Percentiles rank a stretch among this genome's conserved stretches.
These are phyloP conservation scores for Coemansia sp. DNA, from an alignment of 192 early-diverging fungal genomes.

Conservation along the genomic window DNA sequence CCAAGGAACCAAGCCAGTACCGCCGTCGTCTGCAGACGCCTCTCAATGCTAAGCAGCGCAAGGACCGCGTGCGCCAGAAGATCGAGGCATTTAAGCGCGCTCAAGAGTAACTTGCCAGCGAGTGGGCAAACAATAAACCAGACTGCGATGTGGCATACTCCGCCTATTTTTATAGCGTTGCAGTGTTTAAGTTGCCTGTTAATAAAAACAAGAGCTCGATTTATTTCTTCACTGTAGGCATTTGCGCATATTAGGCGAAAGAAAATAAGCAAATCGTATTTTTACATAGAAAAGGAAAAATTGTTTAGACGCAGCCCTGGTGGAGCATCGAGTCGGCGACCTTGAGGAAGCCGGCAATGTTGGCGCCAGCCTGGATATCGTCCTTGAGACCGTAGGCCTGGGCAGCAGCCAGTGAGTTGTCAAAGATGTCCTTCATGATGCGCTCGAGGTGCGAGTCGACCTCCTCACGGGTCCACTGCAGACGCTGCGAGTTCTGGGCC, in stretches of 20 bases:
- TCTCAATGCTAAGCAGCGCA: slow-evolving; percentile 89
- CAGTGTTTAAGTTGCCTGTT: slow-evolving; percentile 44
- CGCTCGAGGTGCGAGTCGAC: slow-evolving; percentile 54
- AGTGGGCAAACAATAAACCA: slow-evolving; percentile 30
- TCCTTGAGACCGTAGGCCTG: slow-evolving; percentile 48
- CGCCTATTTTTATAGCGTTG: slow-evolving; percentile 42
- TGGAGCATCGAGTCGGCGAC: slow-evolving; percentile 57
- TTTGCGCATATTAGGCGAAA: too few relatives aligned
- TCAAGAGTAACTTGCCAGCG: slow-evolving; percentile 15
- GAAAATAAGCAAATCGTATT: too few relatives aligned
- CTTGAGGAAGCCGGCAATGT: slow-evolving; percentile 61
- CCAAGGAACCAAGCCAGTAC: slow-evolving; percentile 72
- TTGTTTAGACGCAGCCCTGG: slow-evolving; percentile 52
- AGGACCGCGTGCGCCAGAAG: slow-evolving; percentile 88
- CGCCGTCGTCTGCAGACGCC: slow-evolving; percentile 66
- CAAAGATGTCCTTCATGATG: slow-evolving; percentile 59
- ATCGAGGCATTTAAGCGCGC: slow-evolving; percentile 67
- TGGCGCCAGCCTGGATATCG: slow-evolving; percentile 57
- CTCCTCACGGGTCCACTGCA: slow-evolving; percentile 57
- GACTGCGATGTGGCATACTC: slow-evolving; percentile 53
- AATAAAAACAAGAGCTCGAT: slow-evolving; percentile 9
- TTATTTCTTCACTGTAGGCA: too few relatives aligned
- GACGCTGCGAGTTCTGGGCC: slow-evolving; percentile 59
- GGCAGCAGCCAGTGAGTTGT: slow-evolving; percentile 55
- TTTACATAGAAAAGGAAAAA: slow-evolving; percentile 2